Evolutionary conservation across 2,329 filamentous ascomycete genomes (phyloP).

Genomic region (Hortaea werneckii): DNA sequence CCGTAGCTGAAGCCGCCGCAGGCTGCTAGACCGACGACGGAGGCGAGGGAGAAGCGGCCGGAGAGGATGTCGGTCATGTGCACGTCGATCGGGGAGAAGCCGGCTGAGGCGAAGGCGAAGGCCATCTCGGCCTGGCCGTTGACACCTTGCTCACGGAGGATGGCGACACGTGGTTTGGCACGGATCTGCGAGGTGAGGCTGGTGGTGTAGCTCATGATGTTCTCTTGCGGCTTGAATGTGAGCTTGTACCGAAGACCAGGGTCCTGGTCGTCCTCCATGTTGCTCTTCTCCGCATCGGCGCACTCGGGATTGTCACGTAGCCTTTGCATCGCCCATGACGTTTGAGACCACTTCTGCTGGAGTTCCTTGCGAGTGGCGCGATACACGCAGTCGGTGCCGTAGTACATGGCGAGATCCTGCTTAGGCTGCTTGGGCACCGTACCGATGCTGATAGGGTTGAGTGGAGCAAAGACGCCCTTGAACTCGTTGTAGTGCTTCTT

Average conservation of each 20-base stretch:
- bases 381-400: constrained; percentile 59
- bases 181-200: constrained; percentile 52
- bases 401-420: constrained; percentile 67
- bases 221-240: constrained; percentile 69
- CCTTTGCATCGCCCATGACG: constrained; percentile 84
- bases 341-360: constrained; percentile 80
- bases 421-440: constrained; percentile 58
- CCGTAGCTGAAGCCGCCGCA: constrained; percentile 96
- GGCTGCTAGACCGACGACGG: constrained; percentile 82
- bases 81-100: constrained; percentile 84
- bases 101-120: constrained; percentile 83
- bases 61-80: constrained; percentile 92
- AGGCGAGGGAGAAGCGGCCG: constrained; percentile 64
- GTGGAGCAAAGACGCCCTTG: constrained; percentile 74
- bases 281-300: constrained; percentile 71
- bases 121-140: constrained; percentile 98
- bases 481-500: constrained; percentile 77
- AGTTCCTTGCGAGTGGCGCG: constrained; percentile 60
- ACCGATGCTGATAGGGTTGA: constrained; percentile 76
- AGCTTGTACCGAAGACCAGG: constrained; percentile 79
- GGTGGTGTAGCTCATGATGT: constrained; percentile 58
- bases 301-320: constrained; percentile 80
- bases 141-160: constrained; percentile 88
- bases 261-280: constrained; percentile 64
- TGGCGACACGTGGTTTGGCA: constrained; percentile 68